Base-by-base conservation (phyloP, 1,284 basidiomycete genomes). In the Ceratobasidium sp. region DNA sequence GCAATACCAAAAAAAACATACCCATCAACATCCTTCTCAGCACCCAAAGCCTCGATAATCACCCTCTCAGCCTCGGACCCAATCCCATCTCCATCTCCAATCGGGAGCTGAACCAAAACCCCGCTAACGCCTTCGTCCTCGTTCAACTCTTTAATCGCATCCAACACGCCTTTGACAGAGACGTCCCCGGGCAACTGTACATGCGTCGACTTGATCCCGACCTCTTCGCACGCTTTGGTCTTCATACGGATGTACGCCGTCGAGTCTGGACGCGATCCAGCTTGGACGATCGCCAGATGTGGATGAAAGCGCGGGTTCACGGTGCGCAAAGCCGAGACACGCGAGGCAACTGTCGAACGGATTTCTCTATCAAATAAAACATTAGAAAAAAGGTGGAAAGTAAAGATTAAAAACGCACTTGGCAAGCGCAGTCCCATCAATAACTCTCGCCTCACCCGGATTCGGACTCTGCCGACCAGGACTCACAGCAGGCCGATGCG, bases 191-290 rank as follows among this genome's bases (percentile, higher is more conserved):
- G 90, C 46, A 98, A 85, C 78, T 86, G 84, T 83, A 99, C 87
- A 85, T 99, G 97, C 78, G 93, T 91, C 86, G 95, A 94, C 80
- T 89, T 91, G 88, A 99, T 96, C 79, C 97, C 97, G 82, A 95
- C 94, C 87, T 99, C 96, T 83, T 96, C 92, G 33, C 97, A 95
- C 13, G 98, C 98, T 86, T 97, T 98, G 71, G 91, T 89, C 88
- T 99, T 99, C 97, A 99, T 99, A 84, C 96, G 95, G 81, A 99
- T 94, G 87, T 99, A 99, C 73, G 94, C 94, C 46, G 89, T 88
- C 9, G 97, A 99, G 84, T 99, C 97, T 55, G 95, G 93, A 80
- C 95, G 92, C 46, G 91, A 91, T 72, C 98, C 98, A 76, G 97
- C 97, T 87, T 99, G 98, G 77, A 99, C 91, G 86, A 99, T 97